A percentile compares a stretch with the other conserved stretches of the same genome.
Evolutionary conservation across 176 grass and related monocot genomes (phyloP).

Genomic region (Juncus inflexus): DNA sequence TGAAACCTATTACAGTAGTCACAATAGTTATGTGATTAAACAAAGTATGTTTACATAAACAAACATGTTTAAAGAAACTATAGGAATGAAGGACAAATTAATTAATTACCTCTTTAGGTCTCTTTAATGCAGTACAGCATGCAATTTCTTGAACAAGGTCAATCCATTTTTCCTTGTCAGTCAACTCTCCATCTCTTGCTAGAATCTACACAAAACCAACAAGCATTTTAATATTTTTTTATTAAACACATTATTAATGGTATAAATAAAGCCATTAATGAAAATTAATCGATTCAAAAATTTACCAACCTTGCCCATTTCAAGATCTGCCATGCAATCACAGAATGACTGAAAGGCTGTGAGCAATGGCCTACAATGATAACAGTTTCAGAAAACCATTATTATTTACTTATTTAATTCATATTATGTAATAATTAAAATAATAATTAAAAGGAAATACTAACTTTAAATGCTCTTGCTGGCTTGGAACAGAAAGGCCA

Average conservation of each 20-base stretch:
- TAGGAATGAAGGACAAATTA: not conserved
- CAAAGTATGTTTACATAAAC: constrained; percentile 25
- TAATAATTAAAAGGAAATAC: constrained; percentile 14
- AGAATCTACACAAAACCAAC: constrained; percentile 49
- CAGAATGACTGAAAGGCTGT: constrained; percentile 96
- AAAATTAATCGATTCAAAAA: not conserved
- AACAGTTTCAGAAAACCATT: not conserved
- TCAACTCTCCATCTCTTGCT: constrained; percentile 79
- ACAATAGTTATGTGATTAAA: constrained; percentile 6
- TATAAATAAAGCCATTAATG: not conserved
- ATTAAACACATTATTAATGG: not conserved
- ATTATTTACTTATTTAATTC: constrained; percentile 10
- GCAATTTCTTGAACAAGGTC: constrained; percentile 86
- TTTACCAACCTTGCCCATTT: constrained; percentile 79
- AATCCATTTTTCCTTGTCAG: constrained; percentile 90
- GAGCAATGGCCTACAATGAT: constrained; percentile 59
- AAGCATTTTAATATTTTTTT: no score
- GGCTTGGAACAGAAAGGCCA: constrained; percentile 61
- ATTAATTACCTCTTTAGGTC: constrained; percentile 80
- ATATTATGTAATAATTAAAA: constrained; percentile 20
- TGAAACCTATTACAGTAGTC: constrained; percentile 48
- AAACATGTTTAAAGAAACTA: constrained; percentile 25
- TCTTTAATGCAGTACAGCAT: constrained; percentile 83
- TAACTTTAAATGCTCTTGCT: constrained; percentile 66
- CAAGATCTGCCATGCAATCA: constrained; percentile 86